A percentile compares a stretch with the other conserved stretches of the same genome.
phyloP scores from a whole-genome alignment of 371 early-diverging fungal species.

The Mortierella sp. region DNA sequence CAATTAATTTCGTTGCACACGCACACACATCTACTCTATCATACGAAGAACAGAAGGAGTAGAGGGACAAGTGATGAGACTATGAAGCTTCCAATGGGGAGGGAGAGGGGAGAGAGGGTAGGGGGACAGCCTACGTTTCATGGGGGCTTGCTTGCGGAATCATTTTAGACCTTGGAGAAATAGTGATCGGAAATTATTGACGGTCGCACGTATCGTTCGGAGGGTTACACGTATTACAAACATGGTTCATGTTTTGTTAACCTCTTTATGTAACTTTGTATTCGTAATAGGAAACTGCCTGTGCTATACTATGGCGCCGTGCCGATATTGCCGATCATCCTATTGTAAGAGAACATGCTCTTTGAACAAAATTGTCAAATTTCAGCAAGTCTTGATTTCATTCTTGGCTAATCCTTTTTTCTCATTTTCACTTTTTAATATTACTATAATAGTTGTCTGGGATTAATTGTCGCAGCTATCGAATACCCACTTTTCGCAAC shows the following conservation, averaged over 20 bases:
- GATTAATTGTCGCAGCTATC: slow-evolving; percentile 28
- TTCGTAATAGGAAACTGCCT: slow-evolving; percentile 29
- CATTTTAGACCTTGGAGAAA: too few relatives aligned
- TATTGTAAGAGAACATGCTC: slow-evolving; percentile 29
- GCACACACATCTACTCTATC: not conserved
- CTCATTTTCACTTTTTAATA: not conserved
- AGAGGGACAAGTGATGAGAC: not conserved
- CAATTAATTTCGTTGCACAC: not conserved
- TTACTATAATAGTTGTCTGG: slow-evolving; percentile 24
- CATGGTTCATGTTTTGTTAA: not conserved
- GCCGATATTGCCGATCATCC: slow-evolving; percentile 35
- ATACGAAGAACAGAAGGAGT: not conserved
- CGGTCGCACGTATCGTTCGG: not conserved
- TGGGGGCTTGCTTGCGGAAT: too few relatives aligned
- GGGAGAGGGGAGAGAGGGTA: not conserved
- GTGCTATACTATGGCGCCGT: slow-evolving; percentile 32
- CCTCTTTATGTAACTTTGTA: not conserved
- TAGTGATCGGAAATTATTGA: not conserved
- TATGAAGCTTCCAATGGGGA: not conserved
- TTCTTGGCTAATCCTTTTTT: not conserved
- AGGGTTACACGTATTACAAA: slow-evolving; percentile 29
- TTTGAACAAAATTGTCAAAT: not conserved
- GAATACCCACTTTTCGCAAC: slow-evolving; percentile 38
- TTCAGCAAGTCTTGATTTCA: not conserved
- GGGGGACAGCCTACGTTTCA: too few relatives aligned